These are phyloP conservation scores for Phytomonas serpens DNA, from an alignment of 208 protist species.

Conservation along the genomic window DNA sequence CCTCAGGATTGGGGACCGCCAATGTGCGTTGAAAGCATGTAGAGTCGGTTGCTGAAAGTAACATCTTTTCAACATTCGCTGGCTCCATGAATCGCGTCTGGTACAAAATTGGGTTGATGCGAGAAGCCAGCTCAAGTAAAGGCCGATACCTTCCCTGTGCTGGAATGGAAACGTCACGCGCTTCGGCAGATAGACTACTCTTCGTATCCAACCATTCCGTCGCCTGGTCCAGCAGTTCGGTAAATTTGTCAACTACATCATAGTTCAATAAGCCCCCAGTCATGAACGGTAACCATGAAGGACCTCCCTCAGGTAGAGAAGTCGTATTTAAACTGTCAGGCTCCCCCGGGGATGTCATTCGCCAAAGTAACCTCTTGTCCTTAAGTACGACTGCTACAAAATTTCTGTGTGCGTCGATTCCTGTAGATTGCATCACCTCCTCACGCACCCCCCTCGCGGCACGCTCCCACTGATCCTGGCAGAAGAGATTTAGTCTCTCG, in stretches of 20 bases:
- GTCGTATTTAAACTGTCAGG: background rate
- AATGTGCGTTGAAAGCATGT: background rate
- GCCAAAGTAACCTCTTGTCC: background rate
- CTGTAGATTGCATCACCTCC: background rate
- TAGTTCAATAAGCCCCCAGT: background rate
- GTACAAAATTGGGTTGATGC: background rate
- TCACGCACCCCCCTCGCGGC: background rate
- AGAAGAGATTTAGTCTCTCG: background rate
- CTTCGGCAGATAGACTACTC: background rate
- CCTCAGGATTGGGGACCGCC: slow-evolving; percentile 7
- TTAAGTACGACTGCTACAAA: background rate
- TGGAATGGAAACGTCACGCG: background rate
- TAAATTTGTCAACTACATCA: background rate
- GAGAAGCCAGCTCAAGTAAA: background rate
- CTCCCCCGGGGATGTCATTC: background rate
- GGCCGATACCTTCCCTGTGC: background rate
- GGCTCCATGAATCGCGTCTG: background rate
- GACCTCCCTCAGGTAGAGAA: background rate
- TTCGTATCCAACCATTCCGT: background rate
- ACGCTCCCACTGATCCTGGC: background rate
- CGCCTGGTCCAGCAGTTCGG: background rate
- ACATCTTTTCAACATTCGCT: background rate
- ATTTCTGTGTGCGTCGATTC: background rate
- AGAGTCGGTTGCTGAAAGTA: background rate
- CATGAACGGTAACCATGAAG: background rate